These are phyloP conservation scores for Yamadazyma olivae DNA, from an alignment of 805 yeast genomes.

Conservation along the genomic window DNA sequence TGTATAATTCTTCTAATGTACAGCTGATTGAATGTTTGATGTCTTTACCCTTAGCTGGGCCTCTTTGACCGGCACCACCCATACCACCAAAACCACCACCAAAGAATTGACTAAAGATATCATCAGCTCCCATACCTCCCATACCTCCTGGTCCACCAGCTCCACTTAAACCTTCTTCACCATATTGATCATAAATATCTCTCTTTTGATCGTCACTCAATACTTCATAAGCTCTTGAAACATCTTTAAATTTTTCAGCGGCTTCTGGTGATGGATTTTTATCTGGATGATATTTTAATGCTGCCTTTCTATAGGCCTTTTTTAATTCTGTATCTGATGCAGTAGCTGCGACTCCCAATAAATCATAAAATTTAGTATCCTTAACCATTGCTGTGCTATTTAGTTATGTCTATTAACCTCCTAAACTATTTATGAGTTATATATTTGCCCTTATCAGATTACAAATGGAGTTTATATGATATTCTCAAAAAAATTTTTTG, in stretches of 20 bases:
- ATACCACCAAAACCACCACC: conserved; percentile 59
- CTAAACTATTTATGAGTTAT: background rate
- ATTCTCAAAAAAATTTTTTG: conserved; percentile 8
- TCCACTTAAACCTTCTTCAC: conserved; percentile 87
- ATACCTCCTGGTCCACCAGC: conserved; percentile 60
- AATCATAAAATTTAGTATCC: conserved; percentile 75
- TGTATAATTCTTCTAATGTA: conserved; percentile 87
- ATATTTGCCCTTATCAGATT: too few species aligned
- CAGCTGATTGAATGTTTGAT: conserved; percentile 85
- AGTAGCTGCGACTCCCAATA: conserved; percentile 65
- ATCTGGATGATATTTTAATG: conserved; percentile 81
- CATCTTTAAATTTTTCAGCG: conserved; percentile 91
- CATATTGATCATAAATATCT: conserved; percentile 82
- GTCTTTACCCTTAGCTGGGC: conserved; percentile 88
- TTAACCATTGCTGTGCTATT: conserved; percentile 73
- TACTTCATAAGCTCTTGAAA: conserved; percentile 85
- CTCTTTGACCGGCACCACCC: conserved; percentile 65
- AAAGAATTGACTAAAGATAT: conserved; percentile 77
- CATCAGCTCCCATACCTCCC: conserved; percentile 67
- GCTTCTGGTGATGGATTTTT: conserved; percentile 85
- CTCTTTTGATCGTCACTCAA: conserved; percentile 86
- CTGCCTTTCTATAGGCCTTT: conserved; percentile 79
- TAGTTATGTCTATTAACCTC: too few species aligned
- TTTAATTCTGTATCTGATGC: conserved; percentile 72
- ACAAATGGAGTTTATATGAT: too few species aligned